Evolutionary conservation across 2,329 filamentous ascomycete species (phyloP), one percentile per base, ranked within the genome.

Genomic region (Aspergillus flavus): DNA sequence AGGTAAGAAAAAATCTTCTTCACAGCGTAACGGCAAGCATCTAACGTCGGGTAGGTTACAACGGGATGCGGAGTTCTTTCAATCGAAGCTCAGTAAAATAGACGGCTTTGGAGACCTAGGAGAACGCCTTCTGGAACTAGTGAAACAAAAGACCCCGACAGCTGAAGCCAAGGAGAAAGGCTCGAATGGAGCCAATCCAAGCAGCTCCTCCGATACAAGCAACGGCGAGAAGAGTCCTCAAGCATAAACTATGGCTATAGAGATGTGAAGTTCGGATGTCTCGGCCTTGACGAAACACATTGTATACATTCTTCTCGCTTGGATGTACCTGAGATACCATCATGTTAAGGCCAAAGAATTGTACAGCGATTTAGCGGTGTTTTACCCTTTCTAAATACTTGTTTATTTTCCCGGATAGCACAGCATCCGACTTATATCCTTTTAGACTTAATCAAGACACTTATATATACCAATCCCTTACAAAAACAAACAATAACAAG

Each of bases 51-150:
- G 10, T 58, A 95, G 92, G 73, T 89, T 97, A 83, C 81, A 92
- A 56, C 85, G 85, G 54, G 93, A 97, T 72, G 85, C 92, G 19
- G 87, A 93, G 61, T 87, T 89, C 68, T 90, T 97, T 70, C 85
- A 88, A 56, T 80, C 84, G 1, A 89, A 88, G 68, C 84, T 97
- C 7, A 84, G 87, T 68, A 93, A 92, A 73, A 86, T 97, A 45
- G 90, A 95, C 58, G 93, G 92, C 1, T 92, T 92, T 63, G 89
- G 86, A 11, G 89, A 93, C 68, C 83, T 92, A 3, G 92, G 91
- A 34, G 85, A 90, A 41, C 84, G 89, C 65, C 83, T 97, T 6
- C 79, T 89, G 14, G 85, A 86, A 60, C 59, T 81, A 23, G 74
- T 81, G 36, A 72, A 78, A 52, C 72, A 73, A 14, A 82, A 82